phyloP scores from a whole-genome alignment of 2,329 filamentous ascomycete species.

The Amauroascus niger region DNA sequence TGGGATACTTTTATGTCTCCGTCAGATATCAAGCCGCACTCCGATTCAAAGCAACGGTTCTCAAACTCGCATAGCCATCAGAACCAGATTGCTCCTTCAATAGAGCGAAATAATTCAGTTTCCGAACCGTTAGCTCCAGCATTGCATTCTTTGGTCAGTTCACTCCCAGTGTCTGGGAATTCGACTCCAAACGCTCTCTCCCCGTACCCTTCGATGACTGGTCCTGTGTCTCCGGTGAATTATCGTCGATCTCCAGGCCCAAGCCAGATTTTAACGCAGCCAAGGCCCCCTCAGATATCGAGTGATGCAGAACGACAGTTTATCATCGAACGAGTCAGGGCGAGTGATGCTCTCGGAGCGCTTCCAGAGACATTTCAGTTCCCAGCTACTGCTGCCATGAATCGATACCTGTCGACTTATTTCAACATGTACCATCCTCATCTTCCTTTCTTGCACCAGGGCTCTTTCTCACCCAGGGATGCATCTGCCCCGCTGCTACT shows the following conservation, averaged over 20 bases:
- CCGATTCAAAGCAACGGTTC: conserved; percentile 53
- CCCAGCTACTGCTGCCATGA: conserved; percentile 68
- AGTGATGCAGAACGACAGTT: conserved; percentile 75
- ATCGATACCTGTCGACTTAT: conserved; percentile 89
- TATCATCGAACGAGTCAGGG: conserved; percentile 78
- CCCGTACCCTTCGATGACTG: conserved; percentile 59
- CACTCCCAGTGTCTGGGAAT: conserved; percentile 57
- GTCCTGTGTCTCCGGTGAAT: conserved; percentile 59
- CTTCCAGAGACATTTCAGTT: conserved; percentile 85
- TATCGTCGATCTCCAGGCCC: conserved; percentile 61
- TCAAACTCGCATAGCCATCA: conserved; percentile 50
- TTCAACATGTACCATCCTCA: conserved; percentile 97
- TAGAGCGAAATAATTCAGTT: conserved; percentile 52
- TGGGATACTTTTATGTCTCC: conserved; percentile 83
- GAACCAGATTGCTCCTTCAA: conserved; percentile 58
- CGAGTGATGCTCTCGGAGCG: conserved; percentile 67
- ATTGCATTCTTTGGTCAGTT: conserved; percentile 63
- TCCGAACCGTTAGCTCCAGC: conserved; percentile 55
- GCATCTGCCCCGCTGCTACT: conserved; percentile 75
- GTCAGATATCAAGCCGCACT: conserved; percentile 64
- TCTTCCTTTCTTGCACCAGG: conserved; percentile 85
- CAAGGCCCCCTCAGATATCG: conserved; percentile 67
- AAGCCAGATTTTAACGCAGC: conserved; percentile 53
- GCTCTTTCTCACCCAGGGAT: conserved; percentile 73
- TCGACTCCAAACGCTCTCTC: conserved; percentile 65